Conservation (phyloP, 164 flowering plant genomes). For the Pachysandra terminalis region DNA sequence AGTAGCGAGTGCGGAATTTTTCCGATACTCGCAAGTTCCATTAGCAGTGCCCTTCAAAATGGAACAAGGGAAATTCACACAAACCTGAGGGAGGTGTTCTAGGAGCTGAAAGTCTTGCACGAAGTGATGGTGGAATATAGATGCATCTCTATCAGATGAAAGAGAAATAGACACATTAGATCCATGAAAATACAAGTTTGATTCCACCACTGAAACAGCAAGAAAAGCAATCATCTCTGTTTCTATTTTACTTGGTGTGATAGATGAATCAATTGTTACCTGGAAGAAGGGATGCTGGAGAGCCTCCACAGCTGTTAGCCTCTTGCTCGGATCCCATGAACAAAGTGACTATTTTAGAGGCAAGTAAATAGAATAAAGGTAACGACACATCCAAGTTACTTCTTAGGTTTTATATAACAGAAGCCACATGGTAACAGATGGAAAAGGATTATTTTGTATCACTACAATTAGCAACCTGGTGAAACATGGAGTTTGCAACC, state of each 20-base stretch:
- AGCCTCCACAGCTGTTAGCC: constrained; percentile 63
- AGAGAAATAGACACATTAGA: background rate
- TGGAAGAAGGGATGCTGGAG: constrained; percentile 74
- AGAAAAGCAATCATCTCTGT: too few species aligned
- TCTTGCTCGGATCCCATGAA: constrained; percentile 58
- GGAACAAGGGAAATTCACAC: background rate
- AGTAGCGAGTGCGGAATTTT: too few species aligned
- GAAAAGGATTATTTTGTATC: too few species aligned
- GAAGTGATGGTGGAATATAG: constrained; percentile 91
- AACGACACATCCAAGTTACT: too few species aligned
- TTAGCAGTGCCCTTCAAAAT: too few species aligned
- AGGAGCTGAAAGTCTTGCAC: constrained; percentile 43
- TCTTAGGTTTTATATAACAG: too few species aligned
- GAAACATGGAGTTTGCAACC: too few species aligned
- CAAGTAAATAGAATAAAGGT: too few species aligned
- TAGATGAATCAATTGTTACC: constrained; percentile 23
- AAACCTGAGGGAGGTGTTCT: constrained; percentile 89
- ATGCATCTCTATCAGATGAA: constrained; percentile 67
- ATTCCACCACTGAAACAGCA: background rate
- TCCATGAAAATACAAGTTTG: background rate
- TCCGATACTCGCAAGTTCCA: too few species aligned
- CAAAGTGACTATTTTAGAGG: constrained; percentile 39
- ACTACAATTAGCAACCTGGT: too few species aligned
- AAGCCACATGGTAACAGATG: too few species aligned
- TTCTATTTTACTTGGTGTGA: too few species aligned